phyloP scores from a whole-genome alignment of 2,329 filamentous ascomycete species.

The Aspergillus uvarum region DNA sequence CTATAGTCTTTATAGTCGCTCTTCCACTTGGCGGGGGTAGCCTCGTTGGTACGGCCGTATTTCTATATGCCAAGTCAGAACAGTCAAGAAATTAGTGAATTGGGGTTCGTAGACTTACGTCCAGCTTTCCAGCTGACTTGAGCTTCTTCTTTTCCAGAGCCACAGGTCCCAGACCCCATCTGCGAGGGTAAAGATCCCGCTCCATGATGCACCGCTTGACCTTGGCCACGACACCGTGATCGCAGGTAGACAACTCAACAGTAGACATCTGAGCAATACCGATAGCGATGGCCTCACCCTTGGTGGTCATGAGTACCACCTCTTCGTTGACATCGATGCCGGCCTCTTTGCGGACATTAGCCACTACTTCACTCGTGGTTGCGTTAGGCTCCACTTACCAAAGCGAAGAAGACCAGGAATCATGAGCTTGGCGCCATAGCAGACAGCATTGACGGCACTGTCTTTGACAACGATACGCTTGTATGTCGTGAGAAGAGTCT shows the following conservation, averaged over 20 bases:
- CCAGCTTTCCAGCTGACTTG: constrained; percentile 95
- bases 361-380: background rate
- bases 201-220: constrained; percentile 99
- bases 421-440: constrained; percentile 99
- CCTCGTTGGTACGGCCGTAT: constrained; percentile 88
- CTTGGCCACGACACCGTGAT: constrained; percentile 97
- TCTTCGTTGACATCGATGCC: constrained; percentile 94
- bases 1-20: constrained; percentile 88
- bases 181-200: constrained; percentile 91
- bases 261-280: constrained; percentile 98
- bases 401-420: constrained; percentile 92
- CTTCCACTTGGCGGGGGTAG: constrained; percentile 91
- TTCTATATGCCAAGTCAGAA: constrained; percentile 54
- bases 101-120: constrained; percentile 52
- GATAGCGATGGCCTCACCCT: constrained; percentile 96
- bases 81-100: constrained; percentile 26
- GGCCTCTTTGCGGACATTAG: constrained; percentile 58
- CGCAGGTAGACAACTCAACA: constrained; percentile 92
- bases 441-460: constrained; percentile 92
- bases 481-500: constrained; percentile 87
- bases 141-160: constrained; percentile 99
- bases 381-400: constrained; percentile 53
- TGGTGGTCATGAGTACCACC: constrained; percentile 97
- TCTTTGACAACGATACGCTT: constrained; percentile 98
- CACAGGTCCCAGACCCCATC: constrained; percentile 94